Percentiles rank a stretch among this genome's conserved stretches.
phyloP scores from a whole-genome alignment of 208 protist species.

The Trypanosoma cruzi region DNA sequence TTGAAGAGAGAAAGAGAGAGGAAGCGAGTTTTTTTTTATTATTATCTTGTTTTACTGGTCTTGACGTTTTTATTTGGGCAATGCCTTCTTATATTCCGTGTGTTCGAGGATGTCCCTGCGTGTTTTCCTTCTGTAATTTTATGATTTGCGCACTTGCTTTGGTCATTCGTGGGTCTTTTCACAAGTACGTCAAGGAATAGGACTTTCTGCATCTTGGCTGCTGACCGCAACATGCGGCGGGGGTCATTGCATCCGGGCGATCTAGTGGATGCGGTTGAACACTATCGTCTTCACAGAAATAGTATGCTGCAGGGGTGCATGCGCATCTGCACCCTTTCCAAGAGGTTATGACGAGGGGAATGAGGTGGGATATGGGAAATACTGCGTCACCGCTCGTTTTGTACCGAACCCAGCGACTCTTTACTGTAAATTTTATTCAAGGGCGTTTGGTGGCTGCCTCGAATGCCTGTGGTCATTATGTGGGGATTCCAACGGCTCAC shows the following conservation, averaged over 20 bases:
- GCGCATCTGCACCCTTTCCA: constrained; percentile 22
- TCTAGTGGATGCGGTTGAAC: neutral
- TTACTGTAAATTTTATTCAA: constrained; percentile 28
- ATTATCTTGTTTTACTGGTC: neutral
- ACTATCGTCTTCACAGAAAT: constrained; percentile 6
- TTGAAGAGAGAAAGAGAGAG: neutral
- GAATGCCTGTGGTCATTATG: constrained; percentile 22
- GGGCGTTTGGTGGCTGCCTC: constrained; percentile 27
- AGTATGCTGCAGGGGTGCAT: neutral
- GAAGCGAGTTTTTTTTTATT: constrained; percentile 18
- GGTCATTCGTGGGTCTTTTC: neutral
- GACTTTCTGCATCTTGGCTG: neutral
- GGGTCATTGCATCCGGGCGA: neutral
- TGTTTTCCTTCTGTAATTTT: neutral
- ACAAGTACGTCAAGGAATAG: neutral
- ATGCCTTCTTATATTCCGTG: neutral
- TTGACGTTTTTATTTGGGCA: neutral
- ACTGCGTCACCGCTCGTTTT: constrained; percentile 32
- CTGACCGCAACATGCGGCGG: neutral
- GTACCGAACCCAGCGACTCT: constrained; percentile 31
- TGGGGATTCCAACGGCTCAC: constrained; percentile 39
- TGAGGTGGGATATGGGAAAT: constrained; percentile 41
- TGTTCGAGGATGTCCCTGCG: neutral
- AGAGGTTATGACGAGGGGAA: constrained; percentile 49
- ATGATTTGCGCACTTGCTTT: neutral